phyloP scores from a whole-genome alignment of 1,284 basidiomycete species.

The Tremellales sp. region DNA sequence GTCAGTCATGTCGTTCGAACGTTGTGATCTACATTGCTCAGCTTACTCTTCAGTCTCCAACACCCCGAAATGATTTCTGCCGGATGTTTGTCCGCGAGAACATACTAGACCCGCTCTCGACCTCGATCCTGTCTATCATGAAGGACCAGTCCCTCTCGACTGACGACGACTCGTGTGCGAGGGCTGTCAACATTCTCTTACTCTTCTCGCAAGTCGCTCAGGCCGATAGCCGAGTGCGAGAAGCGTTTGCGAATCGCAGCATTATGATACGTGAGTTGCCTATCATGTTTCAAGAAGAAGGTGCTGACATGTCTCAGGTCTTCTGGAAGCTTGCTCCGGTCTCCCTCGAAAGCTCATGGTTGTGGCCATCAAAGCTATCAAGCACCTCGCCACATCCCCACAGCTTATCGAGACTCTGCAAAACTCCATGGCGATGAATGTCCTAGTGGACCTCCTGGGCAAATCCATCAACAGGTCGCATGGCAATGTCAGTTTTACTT shows the following conservation, averaged over 20 bases:
- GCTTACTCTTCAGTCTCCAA: constrained; percentile 66
- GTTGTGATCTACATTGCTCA: not conserved
- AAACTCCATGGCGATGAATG: constrained; percentile 91
- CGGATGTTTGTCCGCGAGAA: constrained; percentile 97
- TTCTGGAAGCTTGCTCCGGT: not conserved
- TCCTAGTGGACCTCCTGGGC: constrained; percentile 76
- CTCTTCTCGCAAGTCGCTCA: constrained; percentile 95
- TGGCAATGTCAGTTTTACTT: constrained; percentile 61
- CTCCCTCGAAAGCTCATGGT: constrained; percentile 74
- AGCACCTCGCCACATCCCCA: constrained; percentile 90
- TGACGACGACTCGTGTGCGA: constrained; percentile 71
- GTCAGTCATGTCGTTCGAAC: constrained; percentile 18
- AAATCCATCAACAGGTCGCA: constrained; percentile 74
- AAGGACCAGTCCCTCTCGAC: constrained; percentile 57
- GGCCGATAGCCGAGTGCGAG: constrained; percentile 84
- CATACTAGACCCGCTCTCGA: constrained; percentile 84
- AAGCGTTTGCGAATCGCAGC: constrained; percentile 82
- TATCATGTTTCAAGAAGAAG: not conserved
- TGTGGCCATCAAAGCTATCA: constrained; percentile 87
- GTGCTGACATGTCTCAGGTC: not conserved
- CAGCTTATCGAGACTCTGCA: constrained; percentile 86
- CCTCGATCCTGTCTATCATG: constrained; percentile 83
- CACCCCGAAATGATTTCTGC: constrained; percentile 96
- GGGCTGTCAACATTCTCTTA: constrained; percentile 84
- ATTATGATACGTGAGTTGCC: constrained; percentile 73